A percentile compares a stretch with the other conserved stretches of the same genome.
Conservation (phyloP, 2,329 filamentous ascomycete genomes). For the Fusarium mexicanum region DNA sequence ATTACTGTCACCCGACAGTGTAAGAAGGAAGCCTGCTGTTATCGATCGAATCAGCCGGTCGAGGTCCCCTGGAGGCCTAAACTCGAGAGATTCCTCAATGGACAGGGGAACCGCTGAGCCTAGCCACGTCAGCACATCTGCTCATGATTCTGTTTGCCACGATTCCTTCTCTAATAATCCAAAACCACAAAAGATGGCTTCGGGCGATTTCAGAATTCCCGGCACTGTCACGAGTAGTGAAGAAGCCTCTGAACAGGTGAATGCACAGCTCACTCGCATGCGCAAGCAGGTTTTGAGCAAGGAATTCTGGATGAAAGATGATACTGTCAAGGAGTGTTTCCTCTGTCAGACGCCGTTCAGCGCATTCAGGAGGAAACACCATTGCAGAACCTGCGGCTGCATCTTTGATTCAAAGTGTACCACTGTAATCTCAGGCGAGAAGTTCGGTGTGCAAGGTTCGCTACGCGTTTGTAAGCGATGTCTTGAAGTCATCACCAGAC, state of each 20-base stretch:
- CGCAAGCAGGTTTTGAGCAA: constrained; percentile 89
- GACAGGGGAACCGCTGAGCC: constrained; percentile 67
- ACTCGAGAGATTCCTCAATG: constrained; percentile 67
- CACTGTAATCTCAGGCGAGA: constrained; percentile 84
- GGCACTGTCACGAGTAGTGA: constrained; percentile 64
- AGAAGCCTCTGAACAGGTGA: constrained; percentile 67
- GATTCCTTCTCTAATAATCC: constrained; percentile 63
- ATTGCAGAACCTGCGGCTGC: constrained; percentile 95
- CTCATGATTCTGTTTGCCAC: constrained; percentile 67
- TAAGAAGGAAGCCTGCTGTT: constrained; percentile 58
- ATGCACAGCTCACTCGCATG: constrained; percentile 73
- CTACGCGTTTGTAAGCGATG: constrained; percentile 94
- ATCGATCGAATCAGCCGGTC: constrained; percentile 65
- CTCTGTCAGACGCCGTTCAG: constrained; percentile 90
- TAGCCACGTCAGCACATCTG: constrained; percentile 66
- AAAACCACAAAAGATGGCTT: constrained; percentile 55
- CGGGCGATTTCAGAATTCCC: constrained; percentile 61
- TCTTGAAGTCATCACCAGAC: constrained; percentile 87
- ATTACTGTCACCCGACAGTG: constrained; percentile 51
- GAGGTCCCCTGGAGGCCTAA: constrained; percentile 53
- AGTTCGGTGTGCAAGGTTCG: constrained; percentile 86
- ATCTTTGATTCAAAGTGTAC: constrained; percentile 99
- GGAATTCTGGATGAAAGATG: constrained; percentile 99
- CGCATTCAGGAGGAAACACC: constrained; percentile 94
- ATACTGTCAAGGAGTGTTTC: constrained; percentile 97